phyloP scores from a whole-genome alignment of 768 basidiomycete species.

The Trametes coccinea region DNA sequence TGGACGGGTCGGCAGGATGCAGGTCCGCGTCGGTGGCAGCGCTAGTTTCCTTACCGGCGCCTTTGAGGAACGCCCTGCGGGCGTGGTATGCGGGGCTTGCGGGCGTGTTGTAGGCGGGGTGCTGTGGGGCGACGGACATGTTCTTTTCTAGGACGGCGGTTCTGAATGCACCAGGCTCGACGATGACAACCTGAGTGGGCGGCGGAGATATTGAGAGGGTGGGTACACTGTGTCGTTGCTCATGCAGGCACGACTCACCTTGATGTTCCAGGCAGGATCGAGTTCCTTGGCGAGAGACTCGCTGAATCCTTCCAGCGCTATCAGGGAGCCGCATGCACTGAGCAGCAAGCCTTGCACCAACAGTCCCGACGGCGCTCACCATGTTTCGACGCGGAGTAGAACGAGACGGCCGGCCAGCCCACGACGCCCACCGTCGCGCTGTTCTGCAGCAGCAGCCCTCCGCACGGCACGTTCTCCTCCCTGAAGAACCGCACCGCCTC shows the following conservation, averaged over 20 bases:
- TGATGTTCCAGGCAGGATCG: constrained; percentile 50
- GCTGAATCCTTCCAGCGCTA: constrained; percentile 37
- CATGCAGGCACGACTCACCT: constrained; percentile 30
- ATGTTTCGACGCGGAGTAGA: constrained; percentile 28
- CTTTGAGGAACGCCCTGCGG: background rate
- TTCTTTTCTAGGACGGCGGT: constrained; percentile 1
- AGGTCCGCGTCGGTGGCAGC: background rate
- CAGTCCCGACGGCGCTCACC: constrained; percentile 12
- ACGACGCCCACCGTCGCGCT: constrained; percentile 36
- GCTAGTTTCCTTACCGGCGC: background rate
- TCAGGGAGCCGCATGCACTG: too few species aligned
- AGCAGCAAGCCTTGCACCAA: background rate
- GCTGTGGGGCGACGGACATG: background rate
- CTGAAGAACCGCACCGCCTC: constrained; percentile 34
- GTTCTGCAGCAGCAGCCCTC: constrained; percentile 40
- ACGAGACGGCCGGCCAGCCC: constrained; percentile 15
- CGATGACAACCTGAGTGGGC: constrained; percentile 18
- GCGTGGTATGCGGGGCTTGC: background rate
- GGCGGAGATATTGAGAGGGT: background rate
- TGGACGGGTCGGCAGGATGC: constrained; percentile 16
- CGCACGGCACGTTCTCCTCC: constrained; percentile 28
- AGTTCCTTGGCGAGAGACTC: constrained; percentile 42
- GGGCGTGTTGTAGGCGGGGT: constrained; percentile 22
- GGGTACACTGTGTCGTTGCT: background rate
- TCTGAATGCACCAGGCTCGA: constrained; percentile 26